Percentiles rank a stretch among this genome's conserved stretches.
These are phyloP conservation scores for Kwoniella shandongensis DNA, from an alignment of 768 basidiomycete species.

Conservation along the genomic window DNA sequence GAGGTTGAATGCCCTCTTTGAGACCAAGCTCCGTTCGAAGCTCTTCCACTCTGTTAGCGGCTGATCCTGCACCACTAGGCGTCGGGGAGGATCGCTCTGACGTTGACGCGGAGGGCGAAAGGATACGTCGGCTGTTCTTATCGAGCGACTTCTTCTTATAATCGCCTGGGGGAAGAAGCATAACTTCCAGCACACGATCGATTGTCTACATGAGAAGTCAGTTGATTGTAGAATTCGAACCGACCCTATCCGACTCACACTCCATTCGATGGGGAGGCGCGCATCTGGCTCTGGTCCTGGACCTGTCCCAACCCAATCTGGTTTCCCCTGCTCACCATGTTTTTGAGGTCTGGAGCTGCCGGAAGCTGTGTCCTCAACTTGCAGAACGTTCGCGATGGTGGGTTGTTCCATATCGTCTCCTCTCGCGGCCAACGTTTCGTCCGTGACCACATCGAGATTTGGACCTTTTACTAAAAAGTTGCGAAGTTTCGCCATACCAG, in stretches of 20 bases:
- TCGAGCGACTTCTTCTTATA: conserved; percentile 30
- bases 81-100: conserved; percentile 21
- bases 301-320: conserved; percentile 53
- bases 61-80: neutral
- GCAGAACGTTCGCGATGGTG: conserved; percentile 43
- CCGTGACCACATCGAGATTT: conserved; percentile 64
- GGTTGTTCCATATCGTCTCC: conserved; percentile 44
- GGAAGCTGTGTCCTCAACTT: conserved; percentile 55
- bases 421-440: conserved; percentile 45
- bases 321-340: conserved; percentile 5
- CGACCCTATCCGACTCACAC: conserved; percentile 31
- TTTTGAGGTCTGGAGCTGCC: conserved; percentile 48
- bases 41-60: no score
- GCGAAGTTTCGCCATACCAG: conserved; percentile 66
- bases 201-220: conserved; percentile 58
- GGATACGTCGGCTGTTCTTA: conserved; percentile 14
- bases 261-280: conserved; percentile 79
- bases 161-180: conserved; percentile 61
- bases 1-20: conserved; percentile 65
- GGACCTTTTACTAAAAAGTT: conserved; percentile 72
- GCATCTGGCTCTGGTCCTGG: conserved; percentile 64
- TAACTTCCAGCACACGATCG: conserved; percentile 85
- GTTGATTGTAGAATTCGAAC: neutral
- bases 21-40: conserved; percentile 14
- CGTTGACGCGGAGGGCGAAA: conserved; percentile 31